Conservation (phyloP, 257 asterid species). For the Primulina tabacum region DNA sequence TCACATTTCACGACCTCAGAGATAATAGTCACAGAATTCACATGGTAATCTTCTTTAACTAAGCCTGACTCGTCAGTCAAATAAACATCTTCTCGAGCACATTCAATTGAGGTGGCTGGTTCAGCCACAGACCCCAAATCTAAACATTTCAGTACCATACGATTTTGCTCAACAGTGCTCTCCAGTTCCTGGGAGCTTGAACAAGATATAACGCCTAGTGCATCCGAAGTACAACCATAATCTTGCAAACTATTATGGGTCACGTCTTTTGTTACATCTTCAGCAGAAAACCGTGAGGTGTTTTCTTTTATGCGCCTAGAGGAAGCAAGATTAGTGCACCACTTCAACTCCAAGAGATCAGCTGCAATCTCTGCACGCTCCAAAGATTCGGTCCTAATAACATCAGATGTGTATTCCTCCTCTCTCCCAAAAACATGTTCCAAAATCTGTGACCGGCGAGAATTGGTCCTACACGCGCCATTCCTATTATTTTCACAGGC, state of each 20-base stretch:
- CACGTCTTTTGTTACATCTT: constrained; percentile 28
- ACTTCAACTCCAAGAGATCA: constrained; percentile 86
- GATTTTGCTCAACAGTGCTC: constrained; percentile 26
- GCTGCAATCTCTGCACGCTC: constrained; percentile 94
- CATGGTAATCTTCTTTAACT: constrained; percentile 25
- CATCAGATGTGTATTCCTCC: constrained; percentile 31
- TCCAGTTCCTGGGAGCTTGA: constrained; percentile 27
- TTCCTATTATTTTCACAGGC: constrained; percentile 30
- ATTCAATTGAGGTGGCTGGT: constrained; percentile 25
- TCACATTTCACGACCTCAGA: constrained; percentile 31
- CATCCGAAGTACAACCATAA: constrained; percentile 25
- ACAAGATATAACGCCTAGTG: constrained; percentile 18
- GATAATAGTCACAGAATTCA: constrained; percentile 20
- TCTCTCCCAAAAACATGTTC: constrained; percentile 66
- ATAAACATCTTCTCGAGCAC: constrained; percentile 26
- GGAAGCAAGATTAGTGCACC: constrained; percentile 79
- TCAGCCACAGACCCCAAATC: constrained; percentile 27
- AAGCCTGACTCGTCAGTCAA: constrained; percentile 22
- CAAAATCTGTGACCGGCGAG: constrained; percentile 52
- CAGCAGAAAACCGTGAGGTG: constrained; percentile 26
- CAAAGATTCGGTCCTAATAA: constrained; percentile 48
- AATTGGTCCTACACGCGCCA: constrained; percentile 39
- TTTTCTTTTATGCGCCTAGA: constrained; percentile 35
- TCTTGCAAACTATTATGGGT: constrained; percentile 21
- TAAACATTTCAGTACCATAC: constrained; percentile 30